Evolutionary conservation across 1,139 yeast species (phyloP).

Genomic region (Nakaseomyces kungkrabaensis): DNA sequence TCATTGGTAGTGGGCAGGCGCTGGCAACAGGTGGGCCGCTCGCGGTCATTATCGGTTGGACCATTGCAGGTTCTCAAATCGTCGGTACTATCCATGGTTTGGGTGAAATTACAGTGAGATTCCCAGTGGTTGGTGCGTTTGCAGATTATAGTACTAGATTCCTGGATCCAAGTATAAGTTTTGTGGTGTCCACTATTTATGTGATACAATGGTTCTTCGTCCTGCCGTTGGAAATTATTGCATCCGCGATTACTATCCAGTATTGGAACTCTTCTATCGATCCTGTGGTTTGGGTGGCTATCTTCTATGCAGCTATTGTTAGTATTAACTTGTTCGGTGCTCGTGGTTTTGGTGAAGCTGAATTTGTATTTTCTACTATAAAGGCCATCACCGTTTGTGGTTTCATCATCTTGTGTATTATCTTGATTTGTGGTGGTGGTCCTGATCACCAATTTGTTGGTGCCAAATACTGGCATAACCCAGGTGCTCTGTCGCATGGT

Average conservation of each 20-base stretch:
- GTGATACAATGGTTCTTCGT: constrained; percentile 63
- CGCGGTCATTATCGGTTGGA: constrained; percentile 47
- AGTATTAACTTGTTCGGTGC: constrained; percentile 58
- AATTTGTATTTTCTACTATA: constrained; percentile 48
- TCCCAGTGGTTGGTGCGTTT: constrained; percentile 65
- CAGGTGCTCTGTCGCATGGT: constrained; percentile 58
- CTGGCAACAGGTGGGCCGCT: constrained; percentile 59
- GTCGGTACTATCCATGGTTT: constrained; percentile 59
- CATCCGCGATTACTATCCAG: constrained; percentile 56
- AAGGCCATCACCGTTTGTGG: constrained; percentile 56
- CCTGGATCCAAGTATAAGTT: constrained; percentile 62
- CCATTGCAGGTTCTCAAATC: constrained; percentile 41
- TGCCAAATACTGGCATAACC: constrained; percentile 50
- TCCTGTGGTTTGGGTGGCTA: constrained; percentile 35
- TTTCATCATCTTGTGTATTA: constrained; percentile 59
- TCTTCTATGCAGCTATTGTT: constrained; percentile 50
- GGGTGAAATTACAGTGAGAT: constrained; percentile 57
- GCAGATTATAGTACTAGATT: constrained; percentile 58
- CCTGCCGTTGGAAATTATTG: constrained; percentile 61
- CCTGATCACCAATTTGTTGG: constrained; percentile 48
- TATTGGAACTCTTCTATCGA: constrained; percentile 39
- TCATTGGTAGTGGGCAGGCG: constrained; percentile 60
- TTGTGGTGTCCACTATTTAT: constrained; percentile 66
- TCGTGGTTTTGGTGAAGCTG: constrained; percentile 56
- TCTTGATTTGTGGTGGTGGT: constrained; percentile 63